These are phyloP conservation scores for Podospora didyma DNA, from an alignment of 495 filamentous ascomycete species.

Conservation along the genomic window DNA sequence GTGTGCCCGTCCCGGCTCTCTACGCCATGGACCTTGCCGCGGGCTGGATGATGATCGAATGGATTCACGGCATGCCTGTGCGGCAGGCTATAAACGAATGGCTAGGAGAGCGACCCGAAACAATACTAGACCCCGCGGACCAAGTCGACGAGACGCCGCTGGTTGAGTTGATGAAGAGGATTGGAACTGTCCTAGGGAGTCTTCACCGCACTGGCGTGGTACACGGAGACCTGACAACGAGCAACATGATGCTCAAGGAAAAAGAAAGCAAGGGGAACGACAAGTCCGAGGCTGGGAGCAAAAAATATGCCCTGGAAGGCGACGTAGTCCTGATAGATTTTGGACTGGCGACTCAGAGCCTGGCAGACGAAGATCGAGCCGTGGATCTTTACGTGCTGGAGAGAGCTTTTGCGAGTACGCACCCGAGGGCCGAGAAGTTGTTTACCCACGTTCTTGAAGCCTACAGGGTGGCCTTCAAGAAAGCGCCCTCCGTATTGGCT, in stretches of 20 bases:
- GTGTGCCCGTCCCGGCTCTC: conserved; percentile 72
- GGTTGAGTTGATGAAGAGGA: conserved; percentile 59
- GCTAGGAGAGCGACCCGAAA: conserved; percentile 46
- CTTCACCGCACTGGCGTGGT: conserved; percentile 80
- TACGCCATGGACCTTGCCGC: conserved; percentile 67
- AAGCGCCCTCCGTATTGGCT: conserved; percentile 49
- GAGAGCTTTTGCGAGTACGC: conserved; percentile 91
- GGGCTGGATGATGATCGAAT: conserved; percentile 89
- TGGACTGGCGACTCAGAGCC: conserved; percentile 77
- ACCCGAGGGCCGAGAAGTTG: conserved; percentile 76
- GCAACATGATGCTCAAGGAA: conserved; percentile 87
- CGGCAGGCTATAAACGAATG: conserved; percentile 63
- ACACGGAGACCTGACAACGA: conserved; percentile 96
- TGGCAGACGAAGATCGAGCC: conserved; percentile 88
- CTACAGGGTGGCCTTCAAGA: conserved; percentile 47
- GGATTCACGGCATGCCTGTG: conserved; percentile 72
- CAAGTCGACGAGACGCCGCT: conserved; percentile 26
- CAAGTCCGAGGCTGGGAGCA: conserved; percentile 11
- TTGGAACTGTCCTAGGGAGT: conserved; percentile 71
- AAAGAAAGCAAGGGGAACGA: conserved; percentile 2
- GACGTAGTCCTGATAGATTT: conserved; percentile 94
- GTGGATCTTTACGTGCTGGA: conserved; percentile 98
- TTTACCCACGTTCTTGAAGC: conserved; percentile 62
- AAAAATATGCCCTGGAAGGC: conserved; percentile 46
- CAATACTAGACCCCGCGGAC: conserved; percentile 31